phyloP scores from a whole-genome alignment of 441 rosid species.

The Geranium incanum region DNA sequence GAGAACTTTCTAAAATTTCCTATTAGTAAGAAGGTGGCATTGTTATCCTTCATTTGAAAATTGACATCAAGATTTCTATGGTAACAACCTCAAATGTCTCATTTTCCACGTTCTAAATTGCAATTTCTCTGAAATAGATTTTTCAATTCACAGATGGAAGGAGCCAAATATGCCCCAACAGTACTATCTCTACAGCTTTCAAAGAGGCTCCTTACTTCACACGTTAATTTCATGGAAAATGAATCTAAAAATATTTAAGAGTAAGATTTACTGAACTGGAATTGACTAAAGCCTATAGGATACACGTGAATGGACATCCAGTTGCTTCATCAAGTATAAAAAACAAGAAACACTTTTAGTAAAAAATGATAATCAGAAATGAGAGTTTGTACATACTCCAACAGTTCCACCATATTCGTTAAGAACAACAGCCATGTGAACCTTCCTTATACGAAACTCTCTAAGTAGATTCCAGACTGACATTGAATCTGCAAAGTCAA shows the following conservation, averaged over 20 bases:
- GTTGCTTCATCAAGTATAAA: not conserved
- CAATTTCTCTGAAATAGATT: no score
- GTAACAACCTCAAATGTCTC: no score
- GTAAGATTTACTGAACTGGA: not conserved
- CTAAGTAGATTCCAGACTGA: constrained; percentile 99
- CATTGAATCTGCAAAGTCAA: constrained; percentile 80
- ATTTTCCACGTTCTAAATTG: no score
- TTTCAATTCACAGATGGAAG: no score
- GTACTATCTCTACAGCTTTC: no score
- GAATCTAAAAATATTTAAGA: not conserved
- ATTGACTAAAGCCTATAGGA: no score
- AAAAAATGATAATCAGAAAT: not conserved
- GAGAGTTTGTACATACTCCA: constrained; percentile 60
- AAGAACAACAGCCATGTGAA: constrained; percentile 98
- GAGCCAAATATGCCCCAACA: no score
- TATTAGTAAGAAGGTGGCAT: no score
- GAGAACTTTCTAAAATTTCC: no score
- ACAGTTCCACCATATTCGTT: constrained; percentile 98
- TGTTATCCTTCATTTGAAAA: no score
- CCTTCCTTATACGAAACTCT: constrained; percentile 97
- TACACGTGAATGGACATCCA: no score
- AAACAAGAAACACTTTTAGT: not conserved
- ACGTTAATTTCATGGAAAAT: not conserved
- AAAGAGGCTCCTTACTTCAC: not conserved
- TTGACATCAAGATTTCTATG: no score